These are phyloP conservation scores for Rhodotorula sp. DNA, from an alignment of 1,284 basidiomycete genomes.

Conservation along the genomic window DNA sequence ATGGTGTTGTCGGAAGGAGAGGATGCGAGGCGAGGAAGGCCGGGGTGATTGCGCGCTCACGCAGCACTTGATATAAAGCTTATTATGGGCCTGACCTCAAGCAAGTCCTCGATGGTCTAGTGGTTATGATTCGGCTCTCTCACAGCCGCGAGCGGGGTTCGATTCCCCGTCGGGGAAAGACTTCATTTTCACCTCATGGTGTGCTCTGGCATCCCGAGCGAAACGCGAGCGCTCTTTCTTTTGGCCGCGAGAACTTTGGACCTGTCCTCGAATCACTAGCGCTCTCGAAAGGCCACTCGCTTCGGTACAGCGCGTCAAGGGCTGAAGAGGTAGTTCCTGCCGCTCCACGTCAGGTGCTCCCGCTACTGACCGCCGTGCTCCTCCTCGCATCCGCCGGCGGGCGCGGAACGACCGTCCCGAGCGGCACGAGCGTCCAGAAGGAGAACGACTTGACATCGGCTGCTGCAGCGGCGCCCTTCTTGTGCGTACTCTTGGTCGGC, in stretches of 20 bases:
- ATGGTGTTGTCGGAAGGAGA: not conserved
- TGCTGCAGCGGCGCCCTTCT: slow-evolving; percentile 6
- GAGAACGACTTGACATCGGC: slow-evolving; percentile 72
- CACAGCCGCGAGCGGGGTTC: slow-evolving; percentile 16
- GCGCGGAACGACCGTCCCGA: slow-evolving; percentile 61
- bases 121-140: not conserved
- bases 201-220: too few relatives aligned
- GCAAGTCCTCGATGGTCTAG: too few relatives aligned
- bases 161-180: slow-evolving; percentile 20
- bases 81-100: too few relatives aligned
- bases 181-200: too few relatives aligned
- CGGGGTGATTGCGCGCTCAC: too few relatives aligned
- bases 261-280: not conserved
- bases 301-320: too few relatives aligned
- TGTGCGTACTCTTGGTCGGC: slow-evolving; percentile 61
- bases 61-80: too few relatives aligned
- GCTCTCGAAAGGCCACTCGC: too few relatives aligned
- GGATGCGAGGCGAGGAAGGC: too few relatives aligned
- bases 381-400: slow-evolving; percentile 21
- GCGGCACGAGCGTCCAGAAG: slow-evolving; percentile 76
- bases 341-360: not conserved
- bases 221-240: not conserved
- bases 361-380: slow-evolving; percentile 12
- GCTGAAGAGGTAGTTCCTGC: not conserved
- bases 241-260: not conserved